Conservation (phyloP, 2,329 filamentous ascomycete species). For the Fusarium miscanthi region DNA sequence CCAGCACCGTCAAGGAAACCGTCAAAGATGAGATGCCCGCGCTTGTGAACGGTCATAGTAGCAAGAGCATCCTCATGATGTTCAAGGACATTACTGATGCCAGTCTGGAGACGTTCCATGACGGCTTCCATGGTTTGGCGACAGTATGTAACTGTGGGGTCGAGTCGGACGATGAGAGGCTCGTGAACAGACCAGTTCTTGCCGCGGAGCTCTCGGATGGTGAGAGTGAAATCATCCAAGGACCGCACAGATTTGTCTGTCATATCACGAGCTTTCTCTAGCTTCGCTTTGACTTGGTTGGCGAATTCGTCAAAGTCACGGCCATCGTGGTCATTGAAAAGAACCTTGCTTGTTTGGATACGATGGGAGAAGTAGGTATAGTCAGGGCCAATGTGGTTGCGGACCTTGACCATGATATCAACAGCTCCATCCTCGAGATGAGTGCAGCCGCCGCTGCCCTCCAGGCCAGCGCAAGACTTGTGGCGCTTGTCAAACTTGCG, state of each 20-base stretch:
- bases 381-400: constrained; percentile 62
- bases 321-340: constrained; percentile 58
- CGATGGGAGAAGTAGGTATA: constrained; percentile 58
- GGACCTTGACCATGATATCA: constrained; percentile 58
- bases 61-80: constrained; percentile 58
- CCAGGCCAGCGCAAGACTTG: constrained; percentile 49
- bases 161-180: constrained; percentile 59
- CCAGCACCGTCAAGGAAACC: constrained; percentile 48
- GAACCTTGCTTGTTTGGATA: constrained; percentile 56
- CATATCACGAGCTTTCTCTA: constrained; percentile 53
- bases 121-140: constrained; percentile 60
- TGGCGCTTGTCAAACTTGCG: constrained; percentile 56
- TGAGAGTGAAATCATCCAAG: constrained; percentile 62
- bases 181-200: constrained; percentile 59
- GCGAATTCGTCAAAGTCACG: constrained; percentile 60
- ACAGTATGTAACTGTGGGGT: constrained; percentile 55
- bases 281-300: constrained; percentile 50
- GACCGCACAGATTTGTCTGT: constrained; percentile 55
- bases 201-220: constrained; percentile 59
- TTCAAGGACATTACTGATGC: constrained; percentile 60
- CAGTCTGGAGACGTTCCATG: constrained; percentile 62
- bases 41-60: constrained; percentile 61
- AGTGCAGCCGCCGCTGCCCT: constrained; percentile 52
- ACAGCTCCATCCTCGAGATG: constrained; percentile 58
- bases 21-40: constrained; percentile 60